These are phyloP conservation scores for Coix lacrymajobi DNA, from an alignment of 176 grass and related monocot species.

Conservation along the genomic window DNA sequence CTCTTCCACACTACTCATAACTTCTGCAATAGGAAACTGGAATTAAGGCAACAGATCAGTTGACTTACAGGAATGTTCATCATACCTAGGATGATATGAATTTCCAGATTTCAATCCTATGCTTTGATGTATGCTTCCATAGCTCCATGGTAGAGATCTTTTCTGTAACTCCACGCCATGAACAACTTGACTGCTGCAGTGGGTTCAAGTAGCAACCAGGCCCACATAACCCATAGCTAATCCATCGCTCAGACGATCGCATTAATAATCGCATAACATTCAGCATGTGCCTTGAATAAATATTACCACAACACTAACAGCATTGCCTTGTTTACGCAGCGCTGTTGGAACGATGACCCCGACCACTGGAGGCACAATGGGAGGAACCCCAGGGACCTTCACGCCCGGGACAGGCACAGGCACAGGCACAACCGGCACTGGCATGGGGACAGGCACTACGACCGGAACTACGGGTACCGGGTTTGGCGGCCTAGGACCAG, in stretches of 20 bases:
- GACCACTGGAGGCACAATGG: slow-evolving; percentile 28
- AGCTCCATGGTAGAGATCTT: background rate
- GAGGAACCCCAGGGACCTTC: slow-evolving; percentile 43
- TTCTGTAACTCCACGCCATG: background rate
- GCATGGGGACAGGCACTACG: slow-evolving; percentile 1
- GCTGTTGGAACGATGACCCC: slow-evolving; percentile 43
- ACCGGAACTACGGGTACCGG: slow-evolving; percentile 22
- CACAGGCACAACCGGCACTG: slow-evolving; percentile 20
- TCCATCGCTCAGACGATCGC: background rate
- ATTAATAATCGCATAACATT: background rate
- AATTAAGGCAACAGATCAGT: background rate
- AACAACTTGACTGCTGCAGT: background rate
- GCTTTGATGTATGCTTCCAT: background rate
- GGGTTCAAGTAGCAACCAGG: background rate
- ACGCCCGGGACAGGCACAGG: slow-evolving; percentile 47
- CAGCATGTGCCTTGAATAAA: background rate
- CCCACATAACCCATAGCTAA: background rate
- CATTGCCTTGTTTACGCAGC: slow-evolving; percentile 24
- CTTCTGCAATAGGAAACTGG: background rate
- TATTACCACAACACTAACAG: background rate
- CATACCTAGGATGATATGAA: background rate
- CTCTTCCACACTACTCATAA: background rate
- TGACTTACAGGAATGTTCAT: background rate
- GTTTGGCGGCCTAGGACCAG: slow-evolving; percentile 53
- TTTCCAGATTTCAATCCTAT: background rate